phyloP scores from a whole-genome alignment of 305 asterid genomes.

The Rubia occidens region DNA sequence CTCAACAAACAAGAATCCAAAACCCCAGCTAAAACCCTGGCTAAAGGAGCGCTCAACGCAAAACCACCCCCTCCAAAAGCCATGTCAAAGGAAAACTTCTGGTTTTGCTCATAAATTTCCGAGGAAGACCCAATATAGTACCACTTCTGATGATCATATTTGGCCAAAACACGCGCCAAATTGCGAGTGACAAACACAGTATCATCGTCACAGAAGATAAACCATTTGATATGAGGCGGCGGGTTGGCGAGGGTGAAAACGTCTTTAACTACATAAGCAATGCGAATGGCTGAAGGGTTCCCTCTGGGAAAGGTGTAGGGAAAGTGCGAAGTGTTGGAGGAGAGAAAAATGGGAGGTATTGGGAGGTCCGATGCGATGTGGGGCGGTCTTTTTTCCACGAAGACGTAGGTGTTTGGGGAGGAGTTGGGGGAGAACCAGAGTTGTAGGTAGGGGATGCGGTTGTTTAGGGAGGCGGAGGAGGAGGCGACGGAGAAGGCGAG shows the following conservation, averaged over 20 bases:
- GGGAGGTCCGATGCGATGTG: slow-evolving; percentile 15
- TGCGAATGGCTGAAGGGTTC: slow-evolving; percentile 43
- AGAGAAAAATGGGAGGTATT: slow-evolving; percentile 39
- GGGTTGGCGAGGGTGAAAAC: slow-evolving; percentile 30
- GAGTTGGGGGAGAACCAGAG: slow-evolving; percentile 61
- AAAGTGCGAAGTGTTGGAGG: slow-evolving; percentile 29
- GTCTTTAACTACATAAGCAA: slow-evolving; percentile 54
- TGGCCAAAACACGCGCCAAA: slow-evolving; percentile 53
- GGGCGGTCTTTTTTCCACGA: slow-evolving; percentile 37
- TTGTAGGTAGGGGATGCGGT: slow-evolving; percentile 47
- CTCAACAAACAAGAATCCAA: slow-evolving; percentile 62
- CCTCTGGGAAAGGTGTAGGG: slow-evolving; percentile 41
- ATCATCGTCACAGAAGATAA: slow-evolving; percentile 69
- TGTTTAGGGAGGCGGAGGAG: slow-evolving; percentile 44
- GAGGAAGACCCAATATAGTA: slow-evolving; percentile 52
- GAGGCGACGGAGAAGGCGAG: slow-evolving; percentile 52
- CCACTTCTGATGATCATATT: slow-evolving; percentile 51
- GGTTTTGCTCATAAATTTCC: slow-evolving; percentile 72
- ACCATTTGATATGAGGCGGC: slow-evolving; percentile 43
- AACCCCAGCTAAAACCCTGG: slow-evolving; percentile 49
- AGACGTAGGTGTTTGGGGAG: slow-evolving; percentile 45
- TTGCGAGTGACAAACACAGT: slow-evolving; percentile 52
- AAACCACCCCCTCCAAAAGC: slow-evolving; percentile 84
- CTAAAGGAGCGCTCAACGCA: slow-evolving; percentile 66
- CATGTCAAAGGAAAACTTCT: slow-evolving; percentile 54